These are phyloP conservation scores for Auricularia sp. DNA, from an alignment of 768 basidiomycete species.

Conservation along the genomic window DNA sequence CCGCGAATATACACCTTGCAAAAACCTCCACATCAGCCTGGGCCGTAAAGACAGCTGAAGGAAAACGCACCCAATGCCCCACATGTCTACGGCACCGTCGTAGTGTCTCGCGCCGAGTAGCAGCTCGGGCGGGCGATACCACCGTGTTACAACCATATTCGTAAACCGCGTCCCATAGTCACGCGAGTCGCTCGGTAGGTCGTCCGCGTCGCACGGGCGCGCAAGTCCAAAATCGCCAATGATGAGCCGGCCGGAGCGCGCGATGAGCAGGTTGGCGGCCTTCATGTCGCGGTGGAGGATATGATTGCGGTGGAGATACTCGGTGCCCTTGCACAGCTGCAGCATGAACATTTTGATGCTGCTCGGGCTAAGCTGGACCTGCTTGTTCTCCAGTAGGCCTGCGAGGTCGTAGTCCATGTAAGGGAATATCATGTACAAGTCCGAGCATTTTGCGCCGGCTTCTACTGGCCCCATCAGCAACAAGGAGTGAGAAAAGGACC, in stretches of 20 bases:
- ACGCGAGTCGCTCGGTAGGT: slow-evolving; percentile 25
- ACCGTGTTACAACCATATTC: slow-evolving; percentile 88
- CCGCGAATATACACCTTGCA: slow-evolving; percentile 82
- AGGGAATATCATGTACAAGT: slow-evolving; percentile 97
- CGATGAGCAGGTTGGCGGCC: slow-evolving; percentile 91
- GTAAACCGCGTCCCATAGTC: slow-evolving; percentile 71
- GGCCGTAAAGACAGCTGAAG: background rate
- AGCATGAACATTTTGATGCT: slow-evolving; percentile 95
- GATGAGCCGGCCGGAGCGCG: slow-evolving; percentile 69
- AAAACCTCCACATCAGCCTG: slow-evolving; percentile 1
- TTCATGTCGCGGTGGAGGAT: slow-evolving; percentile 99
- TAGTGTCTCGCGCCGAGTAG: slow-evolving; percentile 83
- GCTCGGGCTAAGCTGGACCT: slow-evolving; percentile 69
- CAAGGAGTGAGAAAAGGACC: too few relatives aligned
- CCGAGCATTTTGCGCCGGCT: slow-evolving; percentile 54
- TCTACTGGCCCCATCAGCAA: slow-evolving; percentile 22
- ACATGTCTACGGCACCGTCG: slow-evolving; percentile 91
- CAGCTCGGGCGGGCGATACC: slow-evolving; percentile 92
- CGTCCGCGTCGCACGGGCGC: slow-evolving; percentile 56
- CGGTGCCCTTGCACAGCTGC: slow-evolving; percentile 91
- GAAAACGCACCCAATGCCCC: slow-evolving; percentile 80
- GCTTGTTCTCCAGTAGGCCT: slow-evolving; percentile 84
- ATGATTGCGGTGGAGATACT: slow-evolving; percentile 94
- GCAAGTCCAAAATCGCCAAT: slow-evolving; percentile 98
- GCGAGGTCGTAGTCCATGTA: slow-evolving; percentile 99